Evolutionary conservation across 768 basidiomycete genomes (phyloP), one percentile per base, ranked within the genome.

Genomic region (Suillus paluster): DNA sequence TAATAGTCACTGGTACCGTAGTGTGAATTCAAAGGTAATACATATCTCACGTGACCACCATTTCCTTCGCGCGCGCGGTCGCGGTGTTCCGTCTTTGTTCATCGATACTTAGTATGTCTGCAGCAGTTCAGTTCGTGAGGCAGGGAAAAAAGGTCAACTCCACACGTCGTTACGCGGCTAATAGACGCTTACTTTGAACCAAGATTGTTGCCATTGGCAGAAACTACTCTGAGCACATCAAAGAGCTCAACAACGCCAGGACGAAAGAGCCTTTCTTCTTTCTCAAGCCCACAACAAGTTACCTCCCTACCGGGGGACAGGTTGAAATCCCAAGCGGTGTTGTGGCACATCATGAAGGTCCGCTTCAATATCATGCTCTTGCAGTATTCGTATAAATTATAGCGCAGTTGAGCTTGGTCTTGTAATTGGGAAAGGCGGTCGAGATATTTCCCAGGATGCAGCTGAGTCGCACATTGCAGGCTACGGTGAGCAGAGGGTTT

Each of bases 241-340:
- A 92, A 76, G 97, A 99, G 71, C 84, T 99, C 39, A 90, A 88
- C 70, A 98, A 98, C 73, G 79, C 90, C 6, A 62, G 44, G 33
- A 96, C 97, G 0, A 92, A 88, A 73, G 96, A 98, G 71, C 97
- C 97, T 0, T 98, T 99, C 83, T 96, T 98, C 84, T 99, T 99
- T 81, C 79, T 99, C 30, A 99, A 99, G 77, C 97, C 97, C 9
- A 99, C 97, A 5, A 88, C 90, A 14, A 94, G 91, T 71, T 99
- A 96, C 71, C 70, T 98, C 25, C 70, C 80, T 23, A 86, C 86
- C 17, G 92, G 92, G 0, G 94, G 92, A 1, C 83, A 84, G 39
- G 78, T 99, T 21, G 92, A 98, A 78, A 90, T 98, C 39, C 97
- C 97, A 0, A 77, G 71, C 30, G 96, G 96, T 6, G 83, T 96